Conservation (phyloP, 805 yeast species). For the Candida qinlingensis region DNA sequence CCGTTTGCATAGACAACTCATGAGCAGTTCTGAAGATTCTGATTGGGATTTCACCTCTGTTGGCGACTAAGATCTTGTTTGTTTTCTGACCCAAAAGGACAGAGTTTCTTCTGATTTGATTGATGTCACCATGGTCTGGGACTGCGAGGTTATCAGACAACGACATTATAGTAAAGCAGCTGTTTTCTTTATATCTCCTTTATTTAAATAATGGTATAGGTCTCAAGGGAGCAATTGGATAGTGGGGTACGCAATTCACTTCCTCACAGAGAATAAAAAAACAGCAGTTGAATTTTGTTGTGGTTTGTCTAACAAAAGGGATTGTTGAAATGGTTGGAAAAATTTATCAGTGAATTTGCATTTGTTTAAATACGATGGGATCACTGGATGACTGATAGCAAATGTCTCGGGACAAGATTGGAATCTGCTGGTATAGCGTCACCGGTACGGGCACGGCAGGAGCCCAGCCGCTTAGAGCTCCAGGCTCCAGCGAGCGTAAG, state of each 20-base stretch:
- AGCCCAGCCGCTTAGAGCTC: neutral
- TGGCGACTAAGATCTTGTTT: constrained; percentile 69
- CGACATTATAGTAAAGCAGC: constrained; percentile 8
- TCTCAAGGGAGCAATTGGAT: too few species aligned
- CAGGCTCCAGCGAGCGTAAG: too few species aligned
- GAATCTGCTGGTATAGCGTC: neutral
- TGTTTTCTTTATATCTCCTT: neutral
- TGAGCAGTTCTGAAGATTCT: constrained; percentile 96
- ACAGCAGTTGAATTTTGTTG: too few species aligned
- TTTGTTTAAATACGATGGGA: neutral
- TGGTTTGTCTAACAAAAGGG: too few species aligned
- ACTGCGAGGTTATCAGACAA: constrained; percentile 10
- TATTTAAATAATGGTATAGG: neutral
- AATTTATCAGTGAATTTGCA: neutral
- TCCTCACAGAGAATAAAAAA: too few species aligned
- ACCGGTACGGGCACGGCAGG: neutral
- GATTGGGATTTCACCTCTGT: constrained; percentile 82
- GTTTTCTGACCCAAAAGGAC: constrained; percentile 33
- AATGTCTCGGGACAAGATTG: neutral
- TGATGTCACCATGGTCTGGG: constrained; percentile 25
- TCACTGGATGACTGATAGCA: neutral
- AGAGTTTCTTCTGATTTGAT: constrained; percentile 35
- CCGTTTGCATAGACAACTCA: constrained; percentile 94
- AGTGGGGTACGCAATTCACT: too few species aligned
- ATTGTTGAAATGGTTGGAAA: neutral